phyloP scores from a whole-genome alignment of 2,329 filamentous ascomycete species.

The Thermomyces lanuginosus region DNA sequence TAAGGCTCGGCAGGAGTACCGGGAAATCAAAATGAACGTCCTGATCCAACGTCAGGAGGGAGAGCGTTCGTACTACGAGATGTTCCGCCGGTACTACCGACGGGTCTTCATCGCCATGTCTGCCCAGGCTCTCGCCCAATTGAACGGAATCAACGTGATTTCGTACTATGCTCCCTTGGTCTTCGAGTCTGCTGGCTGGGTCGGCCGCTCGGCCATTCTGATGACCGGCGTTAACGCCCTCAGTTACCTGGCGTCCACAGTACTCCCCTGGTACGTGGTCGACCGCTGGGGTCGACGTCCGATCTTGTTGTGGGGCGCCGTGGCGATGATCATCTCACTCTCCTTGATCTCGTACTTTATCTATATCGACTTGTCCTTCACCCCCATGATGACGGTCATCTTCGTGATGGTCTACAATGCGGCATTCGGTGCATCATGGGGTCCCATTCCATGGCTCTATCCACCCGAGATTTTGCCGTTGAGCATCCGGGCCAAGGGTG shows the following conservation, averaged over 20 bases:
- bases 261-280: conserved; percentile 94
- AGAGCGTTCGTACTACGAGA: conserved; percentile 76
- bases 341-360: conserved; percentile 91
- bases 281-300: conserved; percentile 79
- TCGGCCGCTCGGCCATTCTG: conserved; percentile 72
- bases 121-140: conserved; percentile 82
- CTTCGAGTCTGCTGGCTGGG: conserved; percentile 94
- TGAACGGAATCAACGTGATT: conserved; percentile 98
- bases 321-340: conserved; percentile 77
- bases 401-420: conserved; percentile 99
- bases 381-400: conserved; percentile 70
- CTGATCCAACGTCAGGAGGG: conserved; percentile 86
- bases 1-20: conserved; percentile 87
- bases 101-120: conserved; percentile 98
- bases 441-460: conserved; percentile 94
- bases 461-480: conserved; percentile 96
- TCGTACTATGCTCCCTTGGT: conserved; percentile 96
- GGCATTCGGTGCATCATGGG: conserved; percentile 94
- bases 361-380: conserved; percentile 60
- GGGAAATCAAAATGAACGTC: conserved; percentile 98
- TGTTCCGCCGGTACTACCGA: conserved; percentile 84
- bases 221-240: conserved; percentile 96
- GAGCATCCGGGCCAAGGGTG: conserved; percentile 92
- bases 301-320: conserved; percentile 75
- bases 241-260: conserved; percentile 78